Evolutionary conservation across 805 yeast species (phyloP), one percentile per base, ranked within the genome.

Genomic region (Barnettozyma botsteinii): DNA sequence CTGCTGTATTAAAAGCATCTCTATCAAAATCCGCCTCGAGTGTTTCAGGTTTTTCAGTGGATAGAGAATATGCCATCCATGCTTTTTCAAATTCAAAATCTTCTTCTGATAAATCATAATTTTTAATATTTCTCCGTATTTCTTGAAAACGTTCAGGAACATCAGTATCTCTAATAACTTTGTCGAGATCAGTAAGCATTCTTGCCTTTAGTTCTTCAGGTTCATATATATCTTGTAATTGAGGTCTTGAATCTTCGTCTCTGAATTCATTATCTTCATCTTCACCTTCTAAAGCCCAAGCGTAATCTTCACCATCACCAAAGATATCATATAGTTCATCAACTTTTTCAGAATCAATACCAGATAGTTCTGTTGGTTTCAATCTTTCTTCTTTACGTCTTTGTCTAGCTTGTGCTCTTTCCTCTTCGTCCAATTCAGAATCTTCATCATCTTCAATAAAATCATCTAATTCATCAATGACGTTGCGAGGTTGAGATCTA

Each of bases 371-470:
- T 5, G 78, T 67, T 11, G 83, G 77, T 51, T 75, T 65, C 32
- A 63, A 73, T 60, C 77, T 65, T 51, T 73, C 60, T 46, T 65
- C 66, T 46, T 66, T 64, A 48, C 70, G 61, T 58, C 70, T 62
- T 43, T 61, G 57, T 38, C 70, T 65, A 28, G 70, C 70, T 18
- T 71, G 70, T 40, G 65, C 73, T 50, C 72, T 73, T 42, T 72
- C 78, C 45, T 69, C 75, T 38, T 77, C 83, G 47, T 81, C 88
- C 55, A 88, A 95, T 52, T 87, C 97, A 8, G 94, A 85, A 55
- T 84, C 83, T 60, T 89, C 97, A 62, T 93, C 98, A 46, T 91
- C 97, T 63, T 91, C 98, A 51, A 93, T 93, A 65, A 93, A 93
- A 58, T 89, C 98, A 59, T 88, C 98, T 53, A 91, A 79, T 61